phyloP scores from a whole-genome alignment of 805 yeast species.

The Jamesozyma rosinii region DNA sequence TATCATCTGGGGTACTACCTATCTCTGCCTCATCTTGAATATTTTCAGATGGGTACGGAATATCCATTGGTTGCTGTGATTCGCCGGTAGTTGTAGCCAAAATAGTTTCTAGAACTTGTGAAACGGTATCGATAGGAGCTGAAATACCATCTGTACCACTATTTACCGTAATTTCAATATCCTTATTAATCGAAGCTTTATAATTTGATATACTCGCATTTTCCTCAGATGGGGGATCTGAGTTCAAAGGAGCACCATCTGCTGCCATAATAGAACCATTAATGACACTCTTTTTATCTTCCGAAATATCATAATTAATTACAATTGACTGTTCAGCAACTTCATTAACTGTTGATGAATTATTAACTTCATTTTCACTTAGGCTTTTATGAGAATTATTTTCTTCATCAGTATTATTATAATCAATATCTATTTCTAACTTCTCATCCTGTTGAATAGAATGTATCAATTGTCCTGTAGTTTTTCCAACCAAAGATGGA shows the following conservation, averaged over 20 bases:
- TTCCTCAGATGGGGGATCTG: background rate
- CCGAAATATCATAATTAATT: background rate
- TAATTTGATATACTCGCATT: too few species aligned
- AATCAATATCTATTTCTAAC: background rate
- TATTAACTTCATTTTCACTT: background rate
- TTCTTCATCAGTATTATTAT: background rate
- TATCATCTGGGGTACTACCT: too few species aligned
- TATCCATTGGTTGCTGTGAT: too few species aligned
- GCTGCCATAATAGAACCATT: background rate
- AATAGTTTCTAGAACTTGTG: too few species aligned
- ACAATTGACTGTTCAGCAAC: background rate
- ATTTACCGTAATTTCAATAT: too few species aligned
- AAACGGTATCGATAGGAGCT: too few species aligned
- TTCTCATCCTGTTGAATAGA: background rate
- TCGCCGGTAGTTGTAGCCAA: too few species aligned
- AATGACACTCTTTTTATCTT: background rate
- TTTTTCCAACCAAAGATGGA: background rate
- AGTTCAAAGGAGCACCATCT: background rate
- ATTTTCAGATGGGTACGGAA: too few species aligned
- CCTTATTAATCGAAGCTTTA: too few species aligned
- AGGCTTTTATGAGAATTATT: background rate
- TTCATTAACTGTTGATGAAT: too few species aligned
- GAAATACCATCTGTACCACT: too few species aligned
- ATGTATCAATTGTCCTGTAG: background rate
- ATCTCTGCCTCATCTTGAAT: too few species aligned